Conservation (phyloP, 768 basidiomycete species). For the Hydnum rufescens region DNA sequence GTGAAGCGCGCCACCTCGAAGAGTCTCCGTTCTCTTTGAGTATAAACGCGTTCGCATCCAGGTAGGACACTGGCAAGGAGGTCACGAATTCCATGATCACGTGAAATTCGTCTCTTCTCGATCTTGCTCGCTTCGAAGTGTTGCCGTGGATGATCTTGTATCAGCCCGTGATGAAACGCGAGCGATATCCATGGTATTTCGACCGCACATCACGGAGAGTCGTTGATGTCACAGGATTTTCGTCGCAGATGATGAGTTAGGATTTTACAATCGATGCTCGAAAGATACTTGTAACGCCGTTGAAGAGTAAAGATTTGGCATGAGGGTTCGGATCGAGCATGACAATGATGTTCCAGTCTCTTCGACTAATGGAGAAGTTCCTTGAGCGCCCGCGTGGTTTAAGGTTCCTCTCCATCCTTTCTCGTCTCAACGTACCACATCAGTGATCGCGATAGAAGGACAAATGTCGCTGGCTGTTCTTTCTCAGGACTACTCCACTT, state of each 20-base stretch:
- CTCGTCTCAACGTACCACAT: conserved; percentile 97
- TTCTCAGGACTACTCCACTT: conserved; percentile 84
- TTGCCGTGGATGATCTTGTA: conserved; percentile 85
- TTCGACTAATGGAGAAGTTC: conserved; percentile 58
- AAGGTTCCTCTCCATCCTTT: conserved; percentile 91
- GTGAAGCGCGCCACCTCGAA: conserved; percentile 43
- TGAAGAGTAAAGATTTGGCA: conserved; percentile 81
- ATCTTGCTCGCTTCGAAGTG: conserved; percentile 96
- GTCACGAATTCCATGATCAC: conserved; percentile 77
- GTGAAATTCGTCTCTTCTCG: conserved; percentile 96
- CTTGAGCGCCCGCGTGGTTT: conserved; percentile 61
- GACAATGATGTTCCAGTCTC: conserved; percentile 75
- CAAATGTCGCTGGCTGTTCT: conserved; percentile 88
- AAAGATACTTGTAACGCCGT: conserved; percentile 48
- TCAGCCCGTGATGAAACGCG: conserved; percentile 85
- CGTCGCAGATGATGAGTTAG: conserved; percentile 23
- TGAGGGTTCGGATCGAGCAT: conserved; percentile 85
- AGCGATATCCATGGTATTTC: conserved; percentile 85
- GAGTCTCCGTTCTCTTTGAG: conserved; percentile 40
- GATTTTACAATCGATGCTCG: not conserved
- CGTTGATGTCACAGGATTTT: conserved; percentile 71
- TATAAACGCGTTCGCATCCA: conserved; percentile 59
- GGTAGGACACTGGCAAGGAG: conserved; percentile 49
- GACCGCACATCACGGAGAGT: conserved; percentile 84
- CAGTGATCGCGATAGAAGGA: conserved; percentile 75